These are phyloP conservation scores for Triticum aestivum DNA, from an alignment of 176 grass and related monocot species.

Conservation along the genomic window DNA sequence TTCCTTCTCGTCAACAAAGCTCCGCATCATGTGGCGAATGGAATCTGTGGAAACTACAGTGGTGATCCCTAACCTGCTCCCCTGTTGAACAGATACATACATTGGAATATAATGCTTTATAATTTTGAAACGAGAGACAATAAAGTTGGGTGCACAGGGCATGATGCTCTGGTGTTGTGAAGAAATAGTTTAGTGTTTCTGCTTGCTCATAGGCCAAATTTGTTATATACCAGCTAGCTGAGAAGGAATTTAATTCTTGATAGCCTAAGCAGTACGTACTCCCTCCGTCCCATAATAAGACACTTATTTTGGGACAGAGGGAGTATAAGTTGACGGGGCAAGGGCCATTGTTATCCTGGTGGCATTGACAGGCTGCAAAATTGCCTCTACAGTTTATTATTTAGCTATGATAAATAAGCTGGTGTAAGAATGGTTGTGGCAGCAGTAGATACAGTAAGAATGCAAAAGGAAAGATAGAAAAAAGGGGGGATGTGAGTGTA, in stretches of 20 bases:
- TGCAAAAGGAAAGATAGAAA: not conserved
- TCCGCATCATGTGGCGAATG: slow-evolving; percentile 95
- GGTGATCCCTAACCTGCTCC: slow-evolving; percentile 84
- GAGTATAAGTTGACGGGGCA: no score
- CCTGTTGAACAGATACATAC: slow-evolving; percentile 43
- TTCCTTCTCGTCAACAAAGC: slow-evolving; percentile 87
- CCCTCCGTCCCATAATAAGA: no score
- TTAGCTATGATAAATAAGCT: no score
- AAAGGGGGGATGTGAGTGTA: slow-evolving; percentile 17
- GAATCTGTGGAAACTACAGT: slow-evolving; percentile 93
- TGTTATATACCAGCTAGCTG: not conserved
- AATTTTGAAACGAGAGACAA: not conserved
- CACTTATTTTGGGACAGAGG: no score
- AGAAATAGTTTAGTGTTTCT: not conserved
- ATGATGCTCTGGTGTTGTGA: slow-evolving; percentile 7
- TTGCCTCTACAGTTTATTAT: no score
- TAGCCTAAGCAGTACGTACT: not conserved
- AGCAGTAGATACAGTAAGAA: not conserved
- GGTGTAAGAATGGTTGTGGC: no score
- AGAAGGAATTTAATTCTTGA: not conserved
- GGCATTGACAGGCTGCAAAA: not conserved
- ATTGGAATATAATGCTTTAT: slow-evolving; percentile 3
- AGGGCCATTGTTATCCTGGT: not conserved
- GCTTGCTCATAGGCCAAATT: not conserved
- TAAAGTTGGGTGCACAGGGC: not conserved